Percentiles rank a stretch among this genome's conserved stretches.
phyloP scores from a whole-genome alignment of 257 asterid species.

The Schizonepeta tenuifolia region DNA sequence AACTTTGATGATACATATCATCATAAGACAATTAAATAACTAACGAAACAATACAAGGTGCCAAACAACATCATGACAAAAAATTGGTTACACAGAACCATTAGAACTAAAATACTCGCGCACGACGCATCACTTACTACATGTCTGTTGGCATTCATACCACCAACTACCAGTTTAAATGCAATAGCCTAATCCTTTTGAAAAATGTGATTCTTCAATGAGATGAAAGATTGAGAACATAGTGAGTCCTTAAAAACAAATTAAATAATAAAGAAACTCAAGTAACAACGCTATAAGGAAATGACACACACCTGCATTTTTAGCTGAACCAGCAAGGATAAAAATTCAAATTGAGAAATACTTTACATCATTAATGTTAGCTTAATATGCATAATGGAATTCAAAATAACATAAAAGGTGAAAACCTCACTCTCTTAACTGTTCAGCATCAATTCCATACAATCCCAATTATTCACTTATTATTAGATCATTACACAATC shows the following conservation, averaged over 20 bases:
- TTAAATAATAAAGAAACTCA: not conserved
- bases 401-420: not conserved
- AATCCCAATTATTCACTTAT: not conserved
- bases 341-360: not conserved
- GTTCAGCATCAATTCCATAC: not conserved
- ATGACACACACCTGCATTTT: not conserved
- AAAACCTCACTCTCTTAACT: not conserved
- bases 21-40: not conserved
- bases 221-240: not conserved
- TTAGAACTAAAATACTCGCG: not conserved
- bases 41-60: conserved; percentile 8
- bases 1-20: conserved; percentile 1
- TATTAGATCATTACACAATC: not conserved
- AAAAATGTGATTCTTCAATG: conserved; percentile 1
- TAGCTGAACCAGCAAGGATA: not conserved
- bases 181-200: not conserved
- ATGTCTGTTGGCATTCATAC: not conserved
- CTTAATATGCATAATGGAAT: not conserved
- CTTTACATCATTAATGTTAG: not conserved
- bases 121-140: not conserved
- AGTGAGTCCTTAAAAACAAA: not conserved
- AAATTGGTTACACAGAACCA: conserved; percentile 1
- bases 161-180: not conserved
- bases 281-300: not conserved
- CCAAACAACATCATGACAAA: not conserved